Conservation (phyloP, 331 rosid species). For the Acacia pycnantha region DNA sequence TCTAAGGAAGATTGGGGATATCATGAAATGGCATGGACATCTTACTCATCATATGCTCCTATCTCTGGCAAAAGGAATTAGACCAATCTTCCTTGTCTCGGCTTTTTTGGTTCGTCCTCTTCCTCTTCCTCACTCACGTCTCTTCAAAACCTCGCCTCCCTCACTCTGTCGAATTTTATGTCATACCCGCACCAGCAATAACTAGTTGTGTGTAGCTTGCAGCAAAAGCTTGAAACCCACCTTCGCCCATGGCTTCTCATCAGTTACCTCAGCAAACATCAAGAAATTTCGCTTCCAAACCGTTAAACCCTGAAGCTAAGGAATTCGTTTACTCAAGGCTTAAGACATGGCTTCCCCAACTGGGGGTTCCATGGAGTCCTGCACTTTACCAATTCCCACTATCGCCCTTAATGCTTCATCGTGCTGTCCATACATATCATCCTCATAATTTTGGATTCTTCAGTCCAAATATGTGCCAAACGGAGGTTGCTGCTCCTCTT, state of each 20-base stretch:
- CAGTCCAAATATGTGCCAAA: neutral
- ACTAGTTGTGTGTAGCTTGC: neutral
- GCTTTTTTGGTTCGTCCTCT: neutral
- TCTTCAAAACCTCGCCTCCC: neutral
- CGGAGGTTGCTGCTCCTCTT: neutral
- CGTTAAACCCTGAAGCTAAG: neutral
- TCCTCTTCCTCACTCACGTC: neutral
- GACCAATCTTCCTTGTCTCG: neutral
- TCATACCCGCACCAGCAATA: neutral
- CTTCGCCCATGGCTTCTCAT: neutral
- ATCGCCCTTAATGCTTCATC: neutral
- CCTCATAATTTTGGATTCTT: neutral
- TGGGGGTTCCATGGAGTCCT: neutral
- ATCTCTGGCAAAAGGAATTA: neutral
- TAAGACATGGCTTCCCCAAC: neutral
- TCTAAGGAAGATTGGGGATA: neutral
- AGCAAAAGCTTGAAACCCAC: neutral
- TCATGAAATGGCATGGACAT: neutral
- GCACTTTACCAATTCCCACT: neutral
- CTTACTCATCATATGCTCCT: neutral
- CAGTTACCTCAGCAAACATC: neutral
- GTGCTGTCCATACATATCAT: neutral
- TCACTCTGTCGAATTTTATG: neutral
- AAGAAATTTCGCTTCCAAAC: neutral
- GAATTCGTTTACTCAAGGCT: neutral